Evolutionary conservation across 2,329 filamentous ascomycete species (phyloP), one percentile per base, ranked within the genome.

Genomic region (Talaromyces sp.): DNA sequence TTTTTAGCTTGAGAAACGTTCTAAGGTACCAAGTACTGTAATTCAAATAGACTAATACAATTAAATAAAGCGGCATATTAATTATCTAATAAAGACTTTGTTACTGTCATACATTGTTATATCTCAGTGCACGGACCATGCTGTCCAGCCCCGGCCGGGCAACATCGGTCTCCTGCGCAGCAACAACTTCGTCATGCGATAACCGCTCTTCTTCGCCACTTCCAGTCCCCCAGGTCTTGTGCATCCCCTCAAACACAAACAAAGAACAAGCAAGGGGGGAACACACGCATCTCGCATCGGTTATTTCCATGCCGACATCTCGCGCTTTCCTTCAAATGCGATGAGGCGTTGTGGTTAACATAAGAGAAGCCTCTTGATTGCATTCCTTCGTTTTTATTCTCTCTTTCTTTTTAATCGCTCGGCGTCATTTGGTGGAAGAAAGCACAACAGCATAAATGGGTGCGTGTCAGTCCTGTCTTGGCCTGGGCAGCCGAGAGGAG

Each of bases 391-490:
- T 5, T 24, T 21, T 46, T 10, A 3, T 38, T 8, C 6, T 38
- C 32, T 38, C 8, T 38, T 17, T 38, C 4, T 17, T 46, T 24
- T 9, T 13, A n/a, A 46, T 46, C 43, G 43, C n/a, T n/a, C n/a
- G n/a, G n/a, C 19, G 10, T 24, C 11, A 13, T 21, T 3, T 17
- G 17, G 10, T 19, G 4, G 43, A 5, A 46, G 5, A 24, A 24
- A 24, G 4, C 8, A 46, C 4, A 46, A 46, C 17, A 27, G 27
- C 19, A 66, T 70, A 72, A 69, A 80, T 80, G 77, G 77, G 77
- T 65, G 65, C 74, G 62, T 79, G 77, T 67, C 67, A 73, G 60
- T 79, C 77, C 21, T 80, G 77, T 65, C 74, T 79, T 31, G 74
- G 75, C 58, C 66, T 68, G 21, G 64, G 67, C 64, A 73, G 75